phyloP scores from a whole-genome alignment of 495 filamentous ascomycete genomes.

The Pseudevernia furfuracea region DNA sequence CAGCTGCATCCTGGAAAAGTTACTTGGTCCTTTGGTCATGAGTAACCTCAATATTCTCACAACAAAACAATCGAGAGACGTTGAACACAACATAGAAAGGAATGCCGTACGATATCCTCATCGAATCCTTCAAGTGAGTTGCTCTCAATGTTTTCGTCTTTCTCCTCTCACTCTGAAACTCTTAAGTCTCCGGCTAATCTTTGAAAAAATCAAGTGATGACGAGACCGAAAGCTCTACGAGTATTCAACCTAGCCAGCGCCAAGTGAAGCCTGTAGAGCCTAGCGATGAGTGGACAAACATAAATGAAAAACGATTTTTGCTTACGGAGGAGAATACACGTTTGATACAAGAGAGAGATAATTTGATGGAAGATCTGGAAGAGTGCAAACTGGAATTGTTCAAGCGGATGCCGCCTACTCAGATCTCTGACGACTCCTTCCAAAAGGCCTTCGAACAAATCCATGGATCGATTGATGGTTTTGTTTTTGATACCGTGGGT shows the following conservation, averaged over 20 bases:
- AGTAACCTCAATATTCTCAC: too few species aligned
- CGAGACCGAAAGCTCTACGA: not conserved
- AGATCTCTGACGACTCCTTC: constrained; percentile 10
- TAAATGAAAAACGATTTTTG: not conserved
- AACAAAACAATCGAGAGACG: not conserved
- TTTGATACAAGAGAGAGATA: not conserved
- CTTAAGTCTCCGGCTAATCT: not conserved
- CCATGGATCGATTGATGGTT: constrained; percentile 5
- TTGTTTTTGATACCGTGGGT: constrained; percentile 2
- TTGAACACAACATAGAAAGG: not conserved
- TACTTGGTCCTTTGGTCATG: too few species aligned
- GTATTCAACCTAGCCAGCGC: not conserved
- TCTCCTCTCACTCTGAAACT: not conserved
- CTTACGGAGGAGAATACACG: not conserved
- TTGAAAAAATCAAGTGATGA: not conserved
- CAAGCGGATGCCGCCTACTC: not conserved
- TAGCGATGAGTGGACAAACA: constrained; percentile 20
- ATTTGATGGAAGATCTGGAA: constrained; percentile 1
- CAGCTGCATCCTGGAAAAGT: not conserved
- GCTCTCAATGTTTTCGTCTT: not conserved
- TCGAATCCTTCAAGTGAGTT: not conserved
- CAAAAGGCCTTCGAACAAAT: constrained; percentile 3
- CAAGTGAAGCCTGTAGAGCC: not conserved
- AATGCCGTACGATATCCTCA: not conserved
- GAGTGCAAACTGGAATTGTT: not conserved